These are phyloP conservation scores for Boechera divaricarpa DNA, from an alignment of 345 rosid species.

Conservation along the genomic window DNA sequence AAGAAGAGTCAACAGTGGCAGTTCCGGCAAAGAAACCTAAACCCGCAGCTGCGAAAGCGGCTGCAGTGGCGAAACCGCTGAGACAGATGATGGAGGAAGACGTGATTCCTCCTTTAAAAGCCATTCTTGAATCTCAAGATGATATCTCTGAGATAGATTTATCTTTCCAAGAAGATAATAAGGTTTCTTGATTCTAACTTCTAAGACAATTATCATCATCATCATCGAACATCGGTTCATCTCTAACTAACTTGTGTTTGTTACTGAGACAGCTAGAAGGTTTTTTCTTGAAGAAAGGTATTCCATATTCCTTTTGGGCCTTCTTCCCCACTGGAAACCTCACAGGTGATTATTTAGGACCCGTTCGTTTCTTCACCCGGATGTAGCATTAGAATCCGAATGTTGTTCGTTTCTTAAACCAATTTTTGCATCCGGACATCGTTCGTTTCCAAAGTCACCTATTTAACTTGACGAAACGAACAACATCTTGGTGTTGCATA, in stretches of 20 bases:
- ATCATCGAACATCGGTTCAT: neutral
- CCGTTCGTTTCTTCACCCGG: neutral
- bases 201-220: slow-evolving; percentile 17
- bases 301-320: slow-evolving; percentile 81
- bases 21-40: slow-evolving; percentile 65
- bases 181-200: slow-evolving; percentile 48
- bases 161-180: slow-evolving; percentile 75
- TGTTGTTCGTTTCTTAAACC: too few species aligned
- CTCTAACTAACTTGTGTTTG: slow-evolving; percentile 1
- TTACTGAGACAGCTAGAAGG: slow-evolving; percentile 73
- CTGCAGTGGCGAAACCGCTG: slow-evolving; percentile 59
- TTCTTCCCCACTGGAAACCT: slow-evolving; percentile 81
- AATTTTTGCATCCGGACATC: too few species aligned
- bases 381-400: too few species aligned
- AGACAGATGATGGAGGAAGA: slow-evolving; percentile 89
- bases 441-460: neutral
- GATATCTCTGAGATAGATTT: slow-evolving; percentile 69
- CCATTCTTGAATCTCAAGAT: slow-evolving; percentile 70
- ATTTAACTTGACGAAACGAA: neutral
- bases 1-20: slow-evolving; percentile 30
- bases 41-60: slow-evolving; percentile 69
- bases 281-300: slow-evolving; percentile 65
- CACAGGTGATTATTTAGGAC: slow-evolving; percentile 48
- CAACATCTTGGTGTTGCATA: neutral
- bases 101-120: slow-evolving; percentile 73